Base-by-base conservation (phyloP, 805 yeast genomes). In the Clavispora asparagi region DNA sequence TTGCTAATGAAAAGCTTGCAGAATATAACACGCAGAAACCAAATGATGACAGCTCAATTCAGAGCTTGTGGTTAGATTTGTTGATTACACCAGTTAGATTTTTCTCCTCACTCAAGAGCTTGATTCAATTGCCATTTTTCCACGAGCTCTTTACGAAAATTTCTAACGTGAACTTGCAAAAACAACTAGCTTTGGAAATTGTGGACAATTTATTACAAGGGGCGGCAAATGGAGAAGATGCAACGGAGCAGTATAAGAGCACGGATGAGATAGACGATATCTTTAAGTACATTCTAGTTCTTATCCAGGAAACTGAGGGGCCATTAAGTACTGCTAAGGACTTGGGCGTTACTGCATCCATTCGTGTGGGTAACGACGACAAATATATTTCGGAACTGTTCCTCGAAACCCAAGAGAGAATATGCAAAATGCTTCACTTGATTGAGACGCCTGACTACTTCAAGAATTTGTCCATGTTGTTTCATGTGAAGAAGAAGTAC, bases 361-460 rank as follows among this genome's bases (percentile, higher is more conserved):
- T 69, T 36, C 59, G 57, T 43, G 46, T 67, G 7, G 61, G 61
- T 28, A 58, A 56, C 40, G 68, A 62, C 7, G 66, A 63, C 29
- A 61, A 52, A 19, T 47, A 53, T 27, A 49, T 70, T 4, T 58
- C 69, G 3, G 63, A 59, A 31, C 80, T 73, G 6, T 70, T 70
- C 48, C 58, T 73, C 25, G 54, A 57, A 9, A 74, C 73, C 40
- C 85, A 81, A 55, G 87, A 85, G 55, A 74, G 76, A 46, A 62
- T 92, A 4, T 82, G 92, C 17, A 84, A 85, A 56, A 62, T 88
- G 11, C 68, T 88, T 3, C 94, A 85, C 58, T 69, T 86, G 49
- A 61, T 90, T 4, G 72, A 76, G 46, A 71, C 73, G 48, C 45
- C 53, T 0, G 77, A 81, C 57, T 71, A 80, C 27, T 60, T 61